Percentiles rank a stretch among this genome's conserved stretches.
Conservation (phyloP, 73 alveolate genomes). For the Paramecium pentaurelia region DNA sequence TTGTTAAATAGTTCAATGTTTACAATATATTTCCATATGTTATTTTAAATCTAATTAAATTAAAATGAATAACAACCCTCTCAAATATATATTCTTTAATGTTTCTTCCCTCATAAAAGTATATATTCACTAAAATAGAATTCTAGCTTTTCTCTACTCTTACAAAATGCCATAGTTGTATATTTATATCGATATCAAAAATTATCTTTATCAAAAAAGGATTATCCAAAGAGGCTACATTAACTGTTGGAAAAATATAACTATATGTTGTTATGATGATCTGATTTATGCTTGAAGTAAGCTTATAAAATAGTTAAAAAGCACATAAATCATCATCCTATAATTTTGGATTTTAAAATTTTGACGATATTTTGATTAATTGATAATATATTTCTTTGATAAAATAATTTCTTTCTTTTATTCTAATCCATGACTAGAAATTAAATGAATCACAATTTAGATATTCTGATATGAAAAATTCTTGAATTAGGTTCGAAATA, state of each 20-base stretch:
- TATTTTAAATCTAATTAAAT: not conserved
- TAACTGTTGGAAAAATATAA: not conserved
- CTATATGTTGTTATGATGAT: not conserved
- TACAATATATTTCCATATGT: not conserved
- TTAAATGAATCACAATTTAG: not conserved
- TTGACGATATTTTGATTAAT: not conserved
- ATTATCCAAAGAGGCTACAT: not conserved
- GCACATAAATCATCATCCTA: not conserved
- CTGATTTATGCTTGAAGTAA: not conserved
- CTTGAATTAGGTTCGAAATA: not conserved
- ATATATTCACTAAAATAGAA: not conserved
- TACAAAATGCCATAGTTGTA: not conserved
- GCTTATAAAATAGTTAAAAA: not conserved
- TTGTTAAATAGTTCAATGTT: not conserved
- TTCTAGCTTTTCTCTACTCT: not conserved
- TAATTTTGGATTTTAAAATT: not conserved
- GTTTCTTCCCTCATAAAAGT: not conserved
- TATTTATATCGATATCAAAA: not conserved
- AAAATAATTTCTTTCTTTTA: not conserved
- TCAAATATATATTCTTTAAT: no score
- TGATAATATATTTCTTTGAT: not conserved
- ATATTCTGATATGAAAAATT: not conserved
- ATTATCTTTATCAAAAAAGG: not conserved
- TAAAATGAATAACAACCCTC: not conserved
- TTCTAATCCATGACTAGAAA: not conserved